Evolutionary conservation across 2,329 filamentous ascomycete species (phyloP), one percentile per base, ranked within the genome.

Genomic region (Akanthomyces lecanii): DNA sequence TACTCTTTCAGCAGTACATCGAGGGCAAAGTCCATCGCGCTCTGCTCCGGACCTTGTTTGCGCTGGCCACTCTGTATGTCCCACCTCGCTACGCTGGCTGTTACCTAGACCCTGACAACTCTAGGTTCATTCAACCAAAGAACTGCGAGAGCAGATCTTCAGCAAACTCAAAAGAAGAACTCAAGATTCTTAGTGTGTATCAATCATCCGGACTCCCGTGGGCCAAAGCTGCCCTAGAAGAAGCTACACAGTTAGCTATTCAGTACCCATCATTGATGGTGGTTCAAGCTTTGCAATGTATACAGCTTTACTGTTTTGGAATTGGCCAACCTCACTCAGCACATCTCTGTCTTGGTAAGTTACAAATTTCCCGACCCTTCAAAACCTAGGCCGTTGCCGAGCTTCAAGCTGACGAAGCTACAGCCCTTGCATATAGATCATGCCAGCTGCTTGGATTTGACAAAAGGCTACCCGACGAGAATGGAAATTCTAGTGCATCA

Each of bases 291-390:
- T n/a, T 59, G 6, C 56, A 59, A 16, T 50, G 28, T 18, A 44
- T 59, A 40, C 56, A 59, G 25, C 44, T 59, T 6, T 59, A 59
- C 16, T 59, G 56, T 30, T 59, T 59, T 28, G 56, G 56, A 21
- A 21, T 59, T 4, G 56, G 56, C 8, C 45, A 59, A 25, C 44
- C 56, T 7, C 30, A 40, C 14, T 51, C 56, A 2, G 56, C 42
- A 18, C 33, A 59, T 40, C 2, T 59, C 14, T 59, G 56, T n/a
- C 18, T 59, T n/a, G n/a, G 56, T 59, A 28, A 50, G 40, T 44
- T 25, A 0, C 1, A 10, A 4, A 8, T 18, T 33, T 1, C 10
- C 33, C n/a, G 14, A 6, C 12, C 1, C 6, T 25, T 10, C 18
- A 14, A 2, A 1, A 3, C 18, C 14, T 18, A 5, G 18, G 10